Conservation (phyloP, 768 basidiomycete genomes). For the Boletus vermiculosoides region DNA sequence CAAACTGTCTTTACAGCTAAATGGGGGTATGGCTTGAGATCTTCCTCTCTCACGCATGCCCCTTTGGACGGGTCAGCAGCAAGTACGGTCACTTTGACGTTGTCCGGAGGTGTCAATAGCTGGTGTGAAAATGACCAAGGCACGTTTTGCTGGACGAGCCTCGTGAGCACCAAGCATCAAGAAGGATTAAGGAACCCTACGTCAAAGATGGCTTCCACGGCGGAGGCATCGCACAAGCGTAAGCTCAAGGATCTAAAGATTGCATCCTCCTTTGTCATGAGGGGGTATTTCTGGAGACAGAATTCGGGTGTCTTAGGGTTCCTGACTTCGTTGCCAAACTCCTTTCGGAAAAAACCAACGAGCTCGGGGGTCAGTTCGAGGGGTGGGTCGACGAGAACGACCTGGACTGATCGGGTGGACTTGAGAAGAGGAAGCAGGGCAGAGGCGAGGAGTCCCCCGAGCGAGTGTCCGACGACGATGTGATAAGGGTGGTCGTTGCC, state of each 20-base stretch:
- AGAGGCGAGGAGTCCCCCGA: conserved; percentile 18
- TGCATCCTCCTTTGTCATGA: conserved; percentile 5
- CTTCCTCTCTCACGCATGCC: not conserved
- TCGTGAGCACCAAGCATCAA: not conserved
- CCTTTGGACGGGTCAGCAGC: conserved; percentile 12
- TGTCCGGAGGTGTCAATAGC: conserved; percentile 2
- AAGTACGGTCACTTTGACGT: conserved; percentile 12
- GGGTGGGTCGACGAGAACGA: conserved; percentile 24
- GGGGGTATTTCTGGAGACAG: not conserved
- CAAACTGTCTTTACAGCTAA: conserved; percentile 2
- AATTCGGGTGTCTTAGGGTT: not conserved
- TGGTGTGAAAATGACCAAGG: conserved; percentile 23
- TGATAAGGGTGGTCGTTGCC: not conserved
- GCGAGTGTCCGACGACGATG: conserved; percentile 22
- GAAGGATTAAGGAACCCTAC: not conserved
- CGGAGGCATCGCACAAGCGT: conserved; percentile 7
- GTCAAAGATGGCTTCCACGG: conserved; percentile 10
- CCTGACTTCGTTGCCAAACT: not conserved
- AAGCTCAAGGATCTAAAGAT: not conserved
- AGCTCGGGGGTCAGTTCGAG: not conserved
- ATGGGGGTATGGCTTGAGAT: conserved; percentile 4
- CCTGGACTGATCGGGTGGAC: not conserved
- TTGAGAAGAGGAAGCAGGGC: conserved; percentile 17
- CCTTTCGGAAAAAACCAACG: not conserved
- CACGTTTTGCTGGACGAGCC: conserved; percentile 16